Evolutionary conservation across 805 yeast genomes (phyloP), one percentile per base, ranked within the genome.

Genomic region (Gaillardinia entomophila): DNA sequence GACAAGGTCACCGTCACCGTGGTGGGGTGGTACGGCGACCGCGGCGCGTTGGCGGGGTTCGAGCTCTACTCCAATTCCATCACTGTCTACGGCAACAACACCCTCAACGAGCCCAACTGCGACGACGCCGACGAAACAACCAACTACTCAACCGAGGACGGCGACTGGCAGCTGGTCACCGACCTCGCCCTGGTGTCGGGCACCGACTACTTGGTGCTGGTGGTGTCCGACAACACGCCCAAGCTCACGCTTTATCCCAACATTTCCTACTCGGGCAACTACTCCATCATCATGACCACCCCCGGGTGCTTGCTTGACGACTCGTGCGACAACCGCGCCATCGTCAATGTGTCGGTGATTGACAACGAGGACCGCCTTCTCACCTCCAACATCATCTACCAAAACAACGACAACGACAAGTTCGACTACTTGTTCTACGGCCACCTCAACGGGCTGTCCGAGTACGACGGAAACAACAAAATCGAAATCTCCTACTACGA

Each of bases 401-500:
- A 92, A 58, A 87, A 86, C 30, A 92, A 92, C 53, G 65, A 75
- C 23, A 71, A 76, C 35, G 72, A 79, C 30, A 92, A 92, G 54
- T 90, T 86, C 53, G 97, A 92, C 55, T 65, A 71, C 13, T 50
- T 92, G 6, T 90, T 61, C 53, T 62, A 71, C 27, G 98, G 97
- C 1, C 75, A 74, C 37, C 53, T 89, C 30, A 68, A 74, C 15
- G 72, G 74, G 1, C 49, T 62, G 1, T 57, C 68, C 24, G 45
- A 68, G 2, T 72, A 32, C 19, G 38, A 41, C 24, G 63, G 60
- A 5, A 48, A 43, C 26, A 62, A 49, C 33, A 55, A 48, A 36
- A 49, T 64, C 30, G 53, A 52, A 20, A 43, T 62, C 13, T 48
- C 58, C 12, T 61, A 36, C 39, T 36, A 47, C 22, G 37, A 43